These are phyloP conservation scores for Roridomyces roridus DNA, from an alignment of 768 basidiomycete genomes.

Conservation along the genomic window DNA sequence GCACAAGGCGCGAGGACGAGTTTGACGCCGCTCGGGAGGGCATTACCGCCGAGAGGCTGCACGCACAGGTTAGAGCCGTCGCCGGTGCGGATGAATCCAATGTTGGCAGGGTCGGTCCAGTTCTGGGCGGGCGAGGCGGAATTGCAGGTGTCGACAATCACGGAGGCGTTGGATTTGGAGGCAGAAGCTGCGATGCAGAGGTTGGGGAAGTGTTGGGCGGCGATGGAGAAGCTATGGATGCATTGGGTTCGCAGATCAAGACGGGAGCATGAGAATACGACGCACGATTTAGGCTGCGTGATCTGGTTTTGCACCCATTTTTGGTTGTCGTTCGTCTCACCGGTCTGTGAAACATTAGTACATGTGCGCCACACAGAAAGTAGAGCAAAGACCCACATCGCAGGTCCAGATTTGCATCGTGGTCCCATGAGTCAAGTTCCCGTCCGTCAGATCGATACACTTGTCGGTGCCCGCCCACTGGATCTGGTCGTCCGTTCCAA, in stretches of 20 bases:
- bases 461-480: constrained; percentile 12
- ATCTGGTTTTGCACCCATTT: not conserved
- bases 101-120: not conserved
- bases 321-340: constrained; percentile 8
- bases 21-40: not conserved
- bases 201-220: not conserved
- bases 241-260: not conserved
- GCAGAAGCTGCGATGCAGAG: constrained; percentile 14
- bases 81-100: not conserved
- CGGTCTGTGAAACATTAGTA: too few relatives aligned
- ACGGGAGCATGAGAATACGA: not conserved
- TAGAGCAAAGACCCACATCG: not conserved
- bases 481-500: constrained; percentile 4
- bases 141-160: constrained; percentile 8
- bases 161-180: not conserved
- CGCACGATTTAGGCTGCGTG: constrained; percentile 3
- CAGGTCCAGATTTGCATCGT: constrained; percentile 22
- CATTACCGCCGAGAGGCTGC: not conserved
- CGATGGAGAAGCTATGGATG: constrained; percentile 1
- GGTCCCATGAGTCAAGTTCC: constrained; percentile 6
- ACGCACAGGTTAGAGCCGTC: not conserved
- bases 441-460: constrained; percentile 21
- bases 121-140: not conserved
- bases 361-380: too few relatives aligned
- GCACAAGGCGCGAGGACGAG: constrained; percentile 5